Percentiles rank a stretch among this genome's conserved stretches.
These are phyloP conservation scores for Zarea fungicola DNA, from an alignment of 2,329 filamentous ascomycete species.

Conservation along the genomic window DNA sequence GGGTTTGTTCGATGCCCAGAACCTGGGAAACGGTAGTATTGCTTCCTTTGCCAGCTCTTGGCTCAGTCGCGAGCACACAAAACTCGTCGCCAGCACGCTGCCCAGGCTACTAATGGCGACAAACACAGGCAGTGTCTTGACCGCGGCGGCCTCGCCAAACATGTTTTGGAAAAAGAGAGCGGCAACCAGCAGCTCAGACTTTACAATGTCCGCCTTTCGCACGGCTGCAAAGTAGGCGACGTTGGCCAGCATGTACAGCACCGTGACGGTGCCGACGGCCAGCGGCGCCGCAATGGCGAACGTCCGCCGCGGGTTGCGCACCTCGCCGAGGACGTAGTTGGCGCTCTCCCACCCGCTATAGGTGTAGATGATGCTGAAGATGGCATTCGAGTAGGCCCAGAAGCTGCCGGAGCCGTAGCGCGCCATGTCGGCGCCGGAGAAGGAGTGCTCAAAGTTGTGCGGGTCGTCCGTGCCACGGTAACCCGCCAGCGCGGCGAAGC, in stretches of 20 bases:
- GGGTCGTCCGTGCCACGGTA: constrained; percentile 43
- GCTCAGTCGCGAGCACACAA: constrained; percentile 53
- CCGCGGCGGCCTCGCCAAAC: constrained; percentile 51
- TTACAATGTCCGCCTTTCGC: constrained; percentile 51
- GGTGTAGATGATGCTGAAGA: constrained; percentile 55
- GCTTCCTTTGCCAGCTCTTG: constrained; percentile 68
- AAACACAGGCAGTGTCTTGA: constrained; percentile 45
- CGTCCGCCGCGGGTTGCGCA: constrained; percentile 50
- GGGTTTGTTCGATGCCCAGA: constrained; percentile 66
- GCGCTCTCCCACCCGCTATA: constrained; percentile 62
- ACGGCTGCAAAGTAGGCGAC: constrained; percentile 62
- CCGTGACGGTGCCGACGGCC: constrained; percentile 52
- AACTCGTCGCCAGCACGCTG: constrained; percentile 57
- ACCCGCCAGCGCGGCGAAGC: constrained; percentile 51
- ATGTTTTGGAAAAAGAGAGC: constrained; percentile 57
- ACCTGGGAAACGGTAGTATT: constrained; percentile 57
- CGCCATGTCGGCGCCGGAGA: constrained; percentile 38
- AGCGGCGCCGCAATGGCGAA: constrained; percentile 52
- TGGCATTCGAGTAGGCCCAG: constrained; percentile 51
- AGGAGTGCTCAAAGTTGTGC: constrained; percentile 53
- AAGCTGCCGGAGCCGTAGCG: constrained; percentile 44
- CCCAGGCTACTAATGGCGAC: constrained; percentile 58
- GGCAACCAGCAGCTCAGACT: constrained; percentile 55
- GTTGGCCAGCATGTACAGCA: constrained; percentile 59
- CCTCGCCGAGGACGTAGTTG: constrained; percentile 56